A percentile compares a stretch with the other conserved stretches of the same genome.
phyloP scores from a whole-genome alignment of 768 basidiomycete genomes.

The Cystofilobasidium macerans region DNA sequence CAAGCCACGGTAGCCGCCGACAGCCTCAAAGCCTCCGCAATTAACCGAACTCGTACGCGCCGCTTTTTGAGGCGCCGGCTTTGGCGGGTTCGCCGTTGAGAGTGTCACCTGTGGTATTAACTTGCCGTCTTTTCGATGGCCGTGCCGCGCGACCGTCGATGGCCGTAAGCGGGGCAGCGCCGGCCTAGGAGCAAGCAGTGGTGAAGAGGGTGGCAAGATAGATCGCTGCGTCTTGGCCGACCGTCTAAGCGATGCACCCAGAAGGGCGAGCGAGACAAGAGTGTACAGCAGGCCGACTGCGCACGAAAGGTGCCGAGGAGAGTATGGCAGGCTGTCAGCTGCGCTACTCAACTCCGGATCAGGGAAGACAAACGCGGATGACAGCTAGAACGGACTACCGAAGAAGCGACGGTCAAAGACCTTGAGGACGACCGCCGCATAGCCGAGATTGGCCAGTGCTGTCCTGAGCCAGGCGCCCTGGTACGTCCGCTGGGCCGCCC shows the following conservation, averaged over 20 bases:
- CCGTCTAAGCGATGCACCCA: slow-evolving; percentile 51
- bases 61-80: too few species aligned
- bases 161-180: not conserved
- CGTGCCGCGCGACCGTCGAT: slow-evolving; percentile 21
- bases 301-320: too few species aligned
- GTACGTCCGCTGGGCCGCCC: not conserved
- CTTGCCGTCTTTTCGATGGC: not conserved
- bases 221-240: slow-evolving; percentile 59
- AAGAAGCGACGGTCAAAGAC: slow-evolving; percentile 66
- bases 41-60: too few species aligned
- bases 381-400: not conserved
- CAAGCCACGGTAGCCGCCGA: too few species aligned
- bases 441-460: slow-evolving; percentile 62
- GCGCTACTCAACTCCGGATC: too few species aligned
- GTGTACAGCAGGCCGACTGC: slow-evolving; percentile 37
- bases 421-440: slow-evolving; percentile 60
- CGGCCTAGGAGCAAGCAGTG: not conserved
- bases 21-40: too few species aligned
- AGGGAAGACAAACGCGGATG: too few species aligned
- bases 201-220: slow-evolving; percentile 39
- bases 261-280: slow-evolving; percentile 49
- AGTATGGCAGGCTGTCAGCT: too few species aligned
- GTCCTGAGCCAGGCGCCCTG: slow-evolving; percentile 40
- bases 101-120: too few species aligned
- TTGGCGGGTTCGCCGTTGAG: too few species aligned